Base-by-base conservation (phyloP, 2,329 filamentous ascomycete species). In the Diaporthe amygdali region DNA sequence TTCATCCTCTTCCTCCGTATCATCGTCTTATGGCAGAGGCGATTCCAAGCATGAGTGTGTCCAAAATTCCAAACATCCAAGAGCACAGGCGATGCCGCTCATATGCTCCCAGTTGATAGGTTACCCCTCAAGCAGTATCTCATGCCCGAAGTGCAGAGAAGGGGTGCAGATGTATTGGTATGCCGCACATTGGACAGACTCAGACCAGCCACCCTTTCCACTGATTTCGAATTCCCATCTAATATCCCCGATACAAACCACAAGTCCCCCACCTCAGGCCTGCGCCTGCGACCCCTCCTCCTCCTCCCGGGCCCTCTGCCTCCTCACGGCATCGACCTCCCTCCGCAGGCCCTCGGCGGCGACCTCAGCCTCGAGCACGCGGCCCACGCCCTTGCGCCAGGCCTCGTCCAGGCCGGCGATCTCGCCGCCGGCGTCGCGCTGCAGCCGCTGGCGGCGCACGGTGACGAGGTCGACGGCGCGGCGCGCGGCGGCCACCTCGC, bases 341-440 rank as follows among this genome's bases (percentile, higher is more conserved):
- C 84, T 84, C 78, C 90, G 87, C 76, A 98, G 77, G 61, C 86
- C 87, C 82, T 97, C 94, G 12, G 92, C 92, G 0, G 95, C 96
- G 68, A 96, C 87, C 85, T 98, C 94, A 0, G 94, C 93, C 88
- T 98, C 95, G 47, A 98, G 83, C 56, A 96, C 91, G 72, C 90
- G 88, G 3, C 93, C 93, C 1, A 98, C 89, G 30, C 94, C 94
- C 63, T 85, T 88, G 82, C 89, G 91, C 96, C 96, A 98, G 3
- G 88, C 89, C 72, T 94, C 90, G 77, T 97, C 94, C 44, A 82
- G 81, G 5, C 89, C 88, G 71, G 84, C 84, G 78, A 98, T 84
- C 86, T 98, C 96, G 6, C 88, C 93, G 56, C 85, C 89, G 2
- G 91, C 91, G 47, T 87, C 90, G 71, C 92, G 90, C 83, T 98